phyloP scores from a whole-genome alignment of 495 filamentous ascomycete species.

The Neurospora africana region DNA sequence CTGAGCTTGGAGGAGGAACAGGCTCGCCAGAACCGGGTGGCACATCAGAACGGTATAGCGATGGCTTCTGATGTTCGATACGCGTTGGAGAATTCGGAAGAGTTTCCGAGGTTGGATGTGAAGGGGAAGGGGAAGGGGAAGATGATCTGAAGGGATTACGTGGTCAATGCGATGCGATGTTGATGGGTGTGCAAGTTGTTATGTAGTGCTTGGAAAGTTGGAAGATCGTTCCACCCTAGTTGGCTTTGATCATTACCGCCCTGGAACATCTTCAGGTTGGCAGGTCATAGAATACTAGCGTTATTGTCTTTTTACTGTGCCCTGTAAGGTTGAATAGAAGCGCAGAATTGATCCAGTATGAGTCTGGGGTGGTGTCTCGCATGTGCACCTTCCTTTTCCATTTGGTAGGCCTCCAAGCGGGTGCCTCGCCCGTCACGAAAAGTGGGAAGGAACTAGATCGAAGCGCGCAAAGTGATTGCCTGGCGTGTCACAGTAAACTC shows the following conservation, averaged over 20 bases:
- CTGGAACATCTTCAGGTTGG: neutral
- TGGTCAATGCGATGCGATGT: neutral
- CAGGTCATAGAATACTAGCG: neutral
- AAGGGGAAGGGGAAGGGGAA: conserved; percentile 33
- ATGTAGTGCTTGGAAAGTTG: neutral
- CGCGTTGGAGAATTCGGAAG: conserved; percentile 31
- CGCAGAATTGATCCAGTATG: neutral
- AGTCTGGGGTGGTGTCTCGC: neutral
- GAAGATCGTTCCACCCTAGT: neutral
- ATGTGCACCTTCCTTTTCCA: neutral
- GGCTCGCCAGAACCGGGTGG: conserved; percentile 17
- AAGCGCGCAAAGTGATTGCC: neutral
- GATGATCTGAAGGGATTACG: conserved; percentile 4
- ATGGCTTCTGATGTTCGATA: conserved; percentile 13
- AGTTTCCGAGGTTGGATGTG: conserved; percentile 45
- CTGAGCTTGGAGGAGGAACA: conserved; percentile 77
- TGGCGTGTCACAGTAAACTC: neutral
- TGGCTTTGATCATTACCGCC: neutral
- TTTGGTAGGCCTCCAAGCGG: neutral
- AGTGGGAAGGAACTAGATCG: neutral
- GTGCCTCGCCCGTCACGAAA: neutral
- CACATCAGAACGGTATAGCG: neutral
- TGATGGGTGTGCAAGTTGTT: neutral
- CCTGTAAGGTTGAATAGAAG: neutral
- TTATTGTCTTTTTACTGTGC: neutral